These are phyloP conservation scores for Exophiala lecanii-corni DNA, from an alignment of 2,329 filamentous ascomycete genomes.

Conservation along the genomic window DNA sequence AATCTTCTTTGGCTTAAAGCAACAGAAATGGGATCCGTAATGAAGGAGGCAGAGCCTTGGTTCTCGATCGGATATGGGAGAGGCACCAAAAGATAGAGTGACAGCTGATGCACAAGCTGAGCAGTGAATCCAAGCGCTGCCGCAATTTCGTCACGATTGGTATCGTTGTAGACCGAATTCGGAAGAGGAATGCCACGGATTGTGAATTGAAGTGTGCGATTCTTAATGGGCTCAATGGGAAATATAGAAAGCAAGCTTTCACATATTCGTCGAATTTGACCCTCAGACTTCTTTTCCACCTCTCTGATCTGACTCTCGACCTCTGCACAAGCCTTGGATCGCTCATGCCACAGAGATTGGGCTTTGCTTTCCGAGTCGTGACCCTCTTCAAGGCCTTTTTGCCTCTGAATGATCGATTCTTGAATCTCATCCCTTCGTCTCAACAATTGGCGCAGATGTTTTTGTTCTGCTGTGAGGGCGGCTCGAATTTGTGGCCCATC, in stretches of 20 bases:
- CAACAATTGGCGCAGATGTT: constrained; percentile 26
- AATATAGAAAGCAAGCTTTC: constrained; percentile 77
- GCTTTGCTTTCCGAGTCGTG: constrained; percentile 9
- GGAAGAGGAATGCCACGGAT: constrained; percentile 75
- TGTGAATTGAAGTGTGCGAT: constrained; percentile 69
- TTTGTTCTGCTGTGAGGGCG: constrained; percentile 22
- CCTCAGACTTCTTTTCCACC: constrained; percentile 61
- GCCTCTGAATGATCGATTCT: constrained; percentile 35
- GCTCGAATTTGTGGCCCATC: constrained; percentile 7
- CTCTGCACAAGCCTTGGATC: constrained; percentile 9
- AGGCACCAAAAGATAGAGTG: constrained; percentile 73
- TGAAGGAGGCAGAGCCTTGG: constrained; percentile 68
- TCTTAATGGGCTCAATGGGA: constrained; percentile 65
- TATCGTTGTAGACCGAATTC: constrained; percentile 71
- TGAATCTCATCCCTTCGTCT: constrained; percentile 39
- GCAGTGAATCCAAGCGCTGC: constrained; percentile 79
- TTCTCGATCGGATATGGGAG: constrained; percentile 75
- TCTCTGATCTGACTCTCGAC: constrained; percentile 10
- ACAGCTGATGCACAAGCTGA: constrained; percentile 68
- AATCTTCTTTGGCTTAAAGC: constrained; percentile 62
- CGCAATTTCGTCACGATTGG: constrained; percentile 65
- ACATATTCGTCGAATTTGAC: constrained; percentile 84
- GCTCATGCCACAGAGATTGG: constrained; percentile 6
- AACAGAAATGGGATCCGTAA: constrained; percentile 66
- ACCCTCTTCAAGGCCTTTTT: constrained; percentile 14